These are phyloP conservation scores for Stylosanthes scabra DNA, from an alignment of 331 rosid genomes.

Conservation along the genomic window DNA sequence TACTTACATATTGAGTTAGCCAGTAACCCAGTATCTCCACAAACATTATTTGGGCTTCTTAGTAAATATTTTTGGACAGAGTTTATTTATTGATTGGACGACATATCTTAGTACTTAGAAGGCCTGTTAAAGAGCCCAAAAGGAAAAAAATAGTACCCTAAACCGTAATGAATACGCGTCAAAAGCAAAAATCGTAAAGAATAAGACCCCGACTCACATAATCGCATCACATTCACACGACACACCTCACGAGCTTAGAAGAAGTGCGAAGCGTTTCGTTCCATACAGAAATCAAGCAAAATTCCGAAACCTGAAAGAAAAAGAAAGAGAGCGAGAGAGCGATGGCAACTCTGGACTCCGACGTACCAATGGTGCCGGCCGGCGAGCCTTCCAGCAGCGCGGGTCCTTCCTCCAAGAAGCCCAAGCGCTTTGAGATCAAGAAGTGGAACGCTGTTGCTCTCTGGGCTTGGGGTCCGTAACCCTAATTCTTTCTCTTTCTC, in stretches of 20 bases:
- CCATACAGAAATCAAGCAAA: background rate
- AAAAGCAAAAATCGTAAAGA: background rate
- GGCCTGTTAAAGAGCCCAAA: background rate
- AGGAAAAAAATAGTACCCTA: background rate
- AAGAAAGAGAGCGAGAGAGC: background rate
- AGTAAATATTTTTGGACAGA: background rate
- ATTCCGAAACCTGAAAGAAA: background rate
- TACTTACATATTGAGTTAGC: background rate
- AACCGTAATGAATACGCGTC: background rate
- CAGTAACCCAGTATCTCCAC: too few species aligned
- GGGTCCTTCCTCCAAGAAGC: slow-evolving; percentile 73
- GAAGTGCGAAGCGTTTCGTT: background rate
- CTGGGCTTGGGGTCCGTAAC: slow-evolving; percentile 98
- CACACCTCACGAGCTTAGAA: background rate
- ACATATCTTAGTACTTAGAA: background rate
- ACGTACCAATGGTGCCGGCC: slow-evolving; percentile 85
- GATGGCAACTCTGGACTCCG: slow-evolving; percentile 92
- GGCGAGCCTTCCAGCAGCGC: slow-evolving; percentile 80
- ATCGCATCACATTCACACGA: background rate
- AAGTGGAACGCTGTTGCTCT: slow-evolving; percentile 99
- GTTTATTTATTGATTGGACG: background rate
- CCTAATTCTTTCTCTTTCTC: slow-evolving; percentile 27
- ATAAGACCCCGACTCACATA: background rate
- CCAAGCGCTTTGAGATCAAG: slow-evolving; percentile 92
- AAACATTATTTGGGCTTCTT: background rate